Percentiles rank a stretch among this genome's conserved stretches.
These are phyloP conservation scores for Juglanconis oblonga DNA, from an alignment of 2,329 filamentous ascomycete genomes.

Conservation along the genomic window DNA sequence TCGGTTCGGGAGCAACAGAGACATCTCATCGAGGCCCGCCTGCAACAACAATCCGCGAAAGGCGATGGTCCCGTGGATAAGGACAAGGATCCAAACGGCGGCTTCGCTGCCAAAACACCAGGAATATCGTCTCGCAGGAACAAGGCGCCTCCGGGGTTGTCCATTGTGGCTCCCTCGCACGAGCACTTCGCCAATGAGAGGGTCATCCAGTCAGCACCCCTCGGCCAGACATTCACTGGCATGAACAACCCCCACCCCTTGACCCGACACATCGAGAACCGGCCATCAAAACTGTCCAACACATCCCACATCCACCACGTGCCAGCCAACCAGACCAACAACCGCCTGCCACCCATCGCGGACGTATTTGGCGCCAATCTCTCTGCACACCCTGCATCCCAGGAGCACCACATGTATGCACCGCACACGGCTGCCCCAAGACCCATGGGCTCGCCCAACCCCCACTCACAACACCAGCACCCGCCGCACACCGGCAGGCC, in stretches of 20 bases:
- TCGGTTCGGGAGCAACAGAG: conserved; percentile 91
- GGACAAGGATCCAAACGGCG: conserved; percentile 43
- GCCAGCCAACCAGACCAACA: conserved; percentile 83
- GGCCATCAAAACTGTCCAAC: conserved; percentile 76
- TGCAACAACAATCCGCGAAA: conserved; percentile 83
- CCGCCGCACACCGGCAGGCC: conserved; percentile 60
- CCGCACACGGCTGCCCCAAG: conserved; percentile 61
- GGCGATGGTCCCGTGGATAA: conserved; percentile 63
- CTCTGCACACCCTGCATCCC: conserved; percentile 57
- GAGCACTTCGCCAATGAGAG: conserved; percentile 90
- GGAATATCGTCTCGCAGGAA: conserved; percentile 66
- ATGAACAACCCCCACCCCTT: conserved; percentile 75
- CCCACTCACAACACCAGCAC: conserved; percentile 56
- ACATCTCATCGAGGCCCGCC: conserved; percentile 86
- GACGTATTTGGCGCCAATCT: conserved; percentile 90
- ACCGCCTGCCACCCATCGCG: conserved; percentile 87
- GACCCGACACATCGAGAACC: conserved; percentile 75
- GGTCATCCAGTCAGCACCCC: conserved; percentile 92
- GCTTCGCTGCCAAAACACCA: conserved; percentile 66
- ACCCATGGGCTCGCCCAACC: conserved; percentile 72
- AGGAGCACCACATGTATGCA: conserved; percentile 52
- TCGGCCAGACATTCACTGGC: conserved; percentile 93
- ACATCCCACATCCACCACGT: conserved; percentile 90
- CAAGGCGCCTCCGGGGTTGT: conserved; percentile 83
- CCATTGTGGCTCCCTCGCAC: conserved; percentile 91